Evolutionary conservation across 1,284 basidiomycete genomes (phyloP).

Genomic region (Puccinia triticina): DNA sequence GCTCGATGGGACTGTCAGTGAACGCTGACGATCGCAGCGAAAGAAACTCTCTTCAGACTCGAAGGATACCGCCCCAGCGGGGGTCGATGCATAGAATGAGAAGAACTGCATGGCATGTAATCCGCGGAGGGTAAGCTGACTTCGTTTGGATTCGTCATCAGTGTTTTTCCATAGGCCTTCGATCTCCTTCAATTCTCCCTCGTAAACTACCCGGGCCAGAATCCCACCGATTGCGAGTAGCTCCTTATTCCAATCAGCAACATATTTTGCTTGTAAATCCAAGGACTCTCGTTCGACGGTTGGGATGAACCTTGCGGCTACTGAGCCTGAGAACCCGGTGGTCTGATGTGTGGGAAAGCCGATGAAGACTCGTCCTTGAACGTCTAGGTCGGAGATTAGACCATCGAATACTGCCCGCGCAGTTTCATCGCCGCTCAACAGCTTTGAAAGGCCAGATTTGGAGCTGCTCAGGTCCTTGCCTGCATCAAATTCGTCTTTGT

Average conservation of each 20-base stretch:
- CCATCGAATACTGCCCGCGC: constrained; percentile 60
- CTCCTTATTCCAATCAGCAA: constrained; percentile 76
- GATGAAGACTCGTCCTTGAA: constrained; percentile 75
- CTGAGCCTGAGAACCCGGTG: constrained; percentile 87
- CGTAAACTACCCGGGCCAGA: constrained; percentile 80
- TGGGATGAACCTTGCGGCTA: constrained; percentile 89
- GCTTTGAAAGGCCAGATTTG: constrained; percentile 64
- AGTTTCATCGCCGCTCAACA: constrained; percentile 61
- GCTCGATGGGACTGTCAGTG: constrained; percentile 78
- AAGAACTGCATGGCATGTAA: constrained; percentile 87
- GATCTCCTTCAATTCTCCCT: constrained; percentile 71
- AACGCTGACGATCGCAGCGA: constrained; percentile 64
- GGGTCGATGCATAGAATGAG: constrained; percentile 82
- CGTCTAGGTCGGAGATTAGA: constrained; percentile 60
- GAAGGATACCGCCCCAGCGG: constrained; percentile 79
- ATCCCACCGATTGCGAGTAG: constrained; percentile 76
- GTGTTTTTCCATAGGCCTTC: constrained; percentile 60
- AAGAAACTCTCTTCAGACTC: constrained; percentile 83
- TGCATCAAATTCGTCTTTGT: constrained; percentile 83
- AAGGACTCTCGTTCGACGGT: constrained; percentile 96
- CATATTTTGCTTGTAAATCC: constrained; percentile 65
- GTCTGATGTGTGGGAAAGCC: constrained; percentile 77
- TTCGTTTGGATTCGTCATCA: constrained; percentile 56
- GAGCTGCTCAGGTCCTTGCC: constrained; percentile 65
- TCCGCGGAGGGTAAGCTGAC: constrained; percentile 68